Conservation (phyloP, 2,329 filamentous ascomycete genomes). For the Xylariaceae sp. region DNA sequence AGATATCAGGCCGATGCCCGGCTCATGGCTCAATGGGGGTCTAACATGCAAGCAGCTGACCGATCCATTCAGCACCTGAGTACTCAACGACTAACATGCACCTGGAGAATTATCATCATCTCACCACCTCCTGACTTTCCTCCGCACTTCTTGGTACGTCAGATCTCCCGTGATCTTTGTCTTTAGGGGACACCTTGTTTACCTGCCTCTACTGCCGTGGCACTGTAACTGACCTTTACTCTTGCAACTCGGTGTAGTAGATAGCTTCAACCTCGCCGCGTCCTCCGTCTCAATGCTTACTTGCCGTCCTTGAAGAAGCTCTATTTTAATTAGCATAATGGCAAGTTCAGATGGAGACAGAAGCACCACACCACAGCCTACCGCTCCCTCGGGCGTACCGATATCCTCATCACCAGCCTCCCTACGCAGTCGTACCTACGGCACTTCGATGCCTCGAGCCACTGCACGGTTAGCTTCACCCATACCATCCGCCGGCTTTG, state of each 20-base stretch:
- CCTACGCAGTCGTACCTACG: conserved; percentile 48
- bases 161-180: neutral
- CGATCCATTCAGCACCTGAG: conserved; percentile 5
- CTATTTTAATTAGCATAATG: conserved; percentile 28
- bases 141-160: neutral
- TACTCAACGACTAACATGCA: too few species aligned
- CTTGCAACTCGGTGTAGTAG: neutral
- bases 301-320: neutral
- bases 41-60: conserved; percentile 29
- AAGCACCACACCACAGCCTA: conserved; percentile 40
- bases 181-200: neutral
- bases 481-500: conserved; percentile 50
- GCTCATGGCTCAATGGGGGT: conserved; percentile 3
- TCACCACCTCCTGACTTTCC: neutral
- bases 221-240: conserved; percentile 11
- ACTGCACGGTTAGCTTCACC: conserved; percentile 65
- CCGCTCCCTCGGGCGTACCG: conserved; percentile 41
- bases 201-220: neutral
- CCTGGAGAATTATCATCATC: neutral
- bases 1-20: conserved; percentile 13
- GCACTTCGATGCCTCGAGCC: conserved; percentile 59
- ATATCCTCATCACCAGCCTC: conserved; percentile 54
- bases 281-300: conserved; percentile 14
- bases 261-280: conserved; percentile 11
- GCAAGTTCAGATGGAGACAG: conserved; percentile 42